Base-by-base conservation (phyloP, 176 grass and related monocot genomes). In the Pharus latifolius region DNA sequence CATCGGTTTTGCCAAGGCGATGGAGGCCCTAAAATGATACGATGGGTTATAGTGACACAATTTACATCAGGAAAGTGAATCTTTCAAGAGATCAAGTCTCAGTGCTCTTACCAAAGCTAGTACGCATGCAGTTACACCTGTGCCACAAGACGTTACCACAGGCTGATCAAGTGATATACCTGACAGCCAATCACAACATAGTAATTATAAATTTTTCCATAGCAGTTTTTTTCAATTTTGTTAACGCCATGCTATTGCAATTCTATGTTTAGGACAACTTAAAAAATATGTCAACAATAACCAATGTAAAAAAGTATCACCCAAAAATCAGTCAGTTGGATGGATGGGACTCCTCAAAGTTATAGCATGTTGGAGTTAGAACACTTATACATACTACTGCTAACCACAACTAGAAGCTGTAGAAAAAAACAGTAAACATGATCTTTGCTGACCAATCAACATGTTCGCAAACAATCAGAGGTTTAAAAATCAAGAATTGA, bases 71-170 rank as follows among this genome's bases (percentile, higher is more conserved):
- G 10, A 43, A 72, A 45, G 5, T 1, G 25, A 56, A 54, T 72
- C 13, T 43, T 29, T 12, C 44, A 20, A 6, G 5, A 17, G 15
- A 22, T 49, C 25, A 60, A 23, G 45, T 50, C 3, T 4, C 29
- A 38, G 14, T 22, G 20, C 13, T 72, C 79, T 83, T 88, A 98
- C 90, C 81, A 98, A 65, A 58, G 87, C 81, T 62, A 98, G 50
- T 73, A 91, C n/a, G 61, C 95, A 93, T 69, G 95, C 95, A 38
- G 95, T 98, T 56, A 98, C 95, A 48, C 95, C 95, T 41, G 95
- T 98, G 26, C 90, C 95, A 4, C 95, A 93, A 53, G 90, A 98
- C 57, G 87, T 54, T 11, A 88, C 84, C 1, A 98, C 13, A 23
- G 90, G 84, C 28, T 67, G 74, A 76, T 93, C 95, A 30, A 98